These are phyloP conservation scores for Ophiobolus disseminans DNA, from an alignment of 2,329 filamentous ascomycete genomes.

Conservation along the genomic window DNA sequence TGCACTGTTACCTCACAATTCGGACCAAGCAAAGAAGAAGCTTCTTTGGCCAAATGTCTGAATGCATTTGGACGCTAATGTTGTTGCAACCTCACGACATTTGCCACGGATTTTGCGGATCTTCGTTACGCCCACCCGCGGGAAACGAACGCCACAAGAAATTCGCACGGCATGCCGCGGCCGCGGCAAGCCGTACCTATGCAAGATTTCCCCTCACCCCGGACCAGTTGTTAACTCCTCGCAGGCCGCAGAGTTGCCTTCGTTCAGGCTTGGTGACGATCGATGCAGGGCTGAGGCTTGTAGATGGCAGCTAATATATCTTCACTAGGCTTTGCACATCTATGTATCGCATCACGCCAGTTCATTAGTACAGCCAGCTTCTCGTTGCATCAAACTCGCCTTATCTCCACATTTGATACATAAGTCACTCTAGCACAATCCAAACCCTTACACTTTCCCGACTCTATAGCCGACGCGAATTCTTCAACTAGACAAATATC, in stretches of 20 bases:
- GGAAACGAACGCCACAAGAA: background rate
- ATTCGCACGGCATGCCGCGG: slow-evolving; percentile 1
- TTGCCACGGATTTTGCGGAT: background rate
- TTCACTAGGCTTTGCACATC: background rate
- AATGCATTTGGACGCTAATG: background rate
- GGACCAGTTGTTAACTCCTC: too few relatives aligned
- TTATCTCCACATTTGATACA: background rate
- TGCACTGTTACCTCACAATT: background rate
- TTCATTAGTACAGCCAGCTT: background rate
- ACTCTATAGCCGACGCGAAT: too few relatives aligned
- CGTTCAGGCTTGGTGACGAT: background rate
- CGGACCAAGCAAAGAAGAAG: background rate
- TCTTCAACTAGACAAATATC: too few relatives aligned
- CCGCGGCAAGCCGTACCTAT: background rate
- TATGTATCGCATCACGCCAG: too few relatives aligned
- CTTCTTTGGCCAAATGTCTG: background rate
- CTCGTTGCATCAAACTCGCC: background rate
- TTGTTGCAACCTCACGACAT: background rate
- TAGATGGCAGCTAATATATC: background rate
- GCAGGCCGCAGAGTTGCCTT: background rate
- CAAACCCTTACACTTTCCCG: background rate
- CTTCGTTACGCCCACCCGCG: background rate
- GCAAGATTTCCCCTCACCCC: background rate
- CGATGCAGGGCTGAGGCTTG: background rate
- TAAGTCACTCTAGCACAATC: background rate